Evolutionary conservation across 306 rosid species (phyloP).

Genomic region (Mucuna pruriens): DNA sequence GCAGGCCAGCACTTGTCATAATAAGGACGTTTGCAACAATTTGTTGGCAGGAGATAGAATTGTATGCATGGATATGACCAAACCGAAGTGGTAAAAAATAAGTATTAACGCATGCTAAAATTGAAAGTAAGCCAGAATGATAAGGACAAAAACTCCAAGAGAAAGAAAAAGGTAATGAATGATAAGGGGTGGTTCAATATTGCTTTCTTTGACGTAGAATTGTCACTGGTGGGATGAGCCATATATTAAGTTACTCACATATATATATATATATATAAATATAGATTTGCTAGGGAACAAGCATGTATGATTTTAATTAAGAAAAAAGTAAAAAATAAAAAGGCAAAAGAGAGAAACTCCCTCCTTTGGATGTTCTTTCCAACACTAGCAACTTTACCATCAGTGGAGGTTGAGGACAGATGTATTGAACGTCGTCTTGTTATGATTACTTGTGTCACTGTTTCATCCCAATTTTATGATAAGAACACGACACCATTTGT

Average conservation of each 20-base stretch:
- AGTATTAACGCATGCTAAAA: slow-evolving; percentile 23
- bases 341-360: neutral
- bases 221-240: slow-evolving; percentile 1
- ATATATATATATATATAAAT: too few species aligned
- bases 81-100: neutral
- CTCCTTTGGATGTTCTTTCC: slow-evolving; percentile 27
- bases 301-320: neutral
- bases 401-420: slow-evolving; percentile 44
- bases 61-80: slow-evolving; percentile 29
- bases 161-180: slow-evolving; percentile 2
- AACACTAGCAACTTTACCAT: slow-evolving; percentile 21
- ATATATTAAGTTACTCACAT: neutral
- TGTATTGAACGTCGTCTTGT: slow-evolving; percentile 48
- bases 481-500: slow-evolving; percentile 41
- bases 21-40: slow-evolving; percentile 24
- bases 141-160: slow-evolving; percentile 20
- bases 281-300: neutral
- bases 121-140: slow-evolving; percentile 35
- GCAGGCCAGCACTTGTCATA: slow-evolving; percentile 7
- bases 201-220: slow-evolving; percentile 21
- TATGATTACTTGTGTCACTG: slow-evolving; percentile 40
- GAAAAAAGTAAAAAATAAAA: neutral
- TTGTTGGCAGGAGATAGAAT: slow-evolving; percentile 1
- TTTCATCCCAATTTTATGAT: slow-evolving; percentile 42
- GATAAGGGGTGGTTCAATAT: slow-evolving; percentile 26